Conservation (phyloP, 2,329 filamentous ascomycete species). For the Alternaria sp. region DNA sequence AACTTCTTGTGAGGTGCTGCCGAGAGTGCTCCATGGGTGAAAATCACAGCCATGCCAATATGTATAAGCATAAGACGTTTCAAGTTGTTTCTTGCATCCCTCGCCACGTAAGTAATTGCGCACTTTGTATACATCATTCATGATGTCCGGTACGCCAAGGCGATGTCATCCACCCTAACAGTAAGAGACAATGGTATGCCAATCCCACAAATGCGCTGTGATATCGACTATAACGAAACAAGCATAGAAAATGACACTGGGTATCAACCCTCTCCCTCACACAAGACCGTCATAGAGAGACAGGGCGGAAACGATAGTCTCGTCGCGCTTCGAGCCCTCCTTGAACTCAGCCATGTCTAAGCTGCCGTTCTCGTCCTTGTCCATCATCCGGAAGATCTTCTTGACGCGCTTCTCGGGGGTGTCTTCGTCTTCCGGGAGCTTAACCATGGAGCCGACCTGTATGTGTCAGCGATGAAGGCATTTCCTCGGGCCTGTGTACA, state of each 20-base stretch:
- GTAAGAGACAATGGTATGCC: constrained; percentile 43
- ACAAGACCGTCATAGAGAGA: constrained; percentile 97
- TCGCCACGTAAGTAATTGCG: constrained; percentile 14
- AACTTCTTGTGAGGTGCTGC: neutral
- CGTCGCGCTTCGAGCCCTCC: constrained; percentile 97
- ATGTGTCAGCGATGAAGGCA: constrained; percentile 23
- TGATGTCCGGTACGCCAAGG: constrained; percentile 45
- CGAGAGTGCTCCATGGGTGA: neutral
- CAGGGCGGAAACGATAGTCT: constrained; percentile 96
- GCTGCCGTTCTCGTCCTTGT: constrained; percentile 99
- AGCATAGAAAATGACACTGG: constrained; percentile 41
- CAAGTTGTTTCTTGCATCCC: constrained; percentile 19
- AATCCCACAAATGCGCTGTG: constrained; percentile 48
- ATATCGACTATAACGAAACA: constrained; percentile 48
- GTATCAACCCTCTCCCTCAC: constrained; percentile 53
- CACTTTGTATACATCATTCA: constrained; percentile 45
- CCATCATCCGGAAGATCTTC: constrained; percentile 99
- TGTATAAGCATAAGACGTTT: neutral
- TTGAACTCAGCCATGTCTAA: constrained; percentile 98
- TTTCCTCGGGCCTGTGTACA: neutral
- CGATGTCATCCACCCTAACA: constrained; percentile 38
- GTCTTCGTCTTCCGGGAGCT: constrained; percentile 97
- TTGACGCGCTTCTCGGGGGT: constrained; percentile 97
- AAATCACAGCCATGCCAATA: neutral
- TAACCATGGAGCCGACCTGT: constrained; percentile 98